Percentiles rank a stretch among this genome's conserved stretches.
Evolutionary conservation across 225 moss, liverwort and hornwort species (phyloP).

Genomic region (Straminergon stramineum): DNA sequence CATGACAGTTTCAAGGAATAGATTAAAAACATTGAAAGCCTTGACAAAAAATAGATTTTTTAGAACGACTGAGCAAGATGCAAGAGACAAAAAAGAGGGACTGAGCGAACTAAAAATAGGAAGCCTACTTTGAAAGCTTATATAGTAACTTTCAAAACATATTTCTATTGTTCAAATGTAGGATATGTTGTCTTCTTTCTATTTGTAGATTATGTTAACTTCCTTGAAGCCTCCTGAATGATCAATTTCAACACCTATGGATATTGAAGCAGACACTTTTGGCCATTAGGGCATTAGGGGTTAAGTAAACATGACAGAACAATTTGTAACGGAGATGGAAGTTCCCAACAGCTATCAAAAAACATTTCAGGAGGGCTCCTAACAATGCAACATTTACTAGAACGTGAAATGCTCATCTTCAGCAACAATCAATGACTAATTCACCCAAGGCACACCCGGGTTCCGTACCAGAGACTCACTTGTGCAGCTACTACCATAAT

Average conservation of each 20-base stretch:
- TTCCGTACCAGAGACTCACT: constrained; percentile 60
- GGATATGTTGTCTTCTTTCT: neutral
- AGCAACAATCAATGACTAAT: neutral
- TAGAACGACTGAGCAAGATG: neutral
- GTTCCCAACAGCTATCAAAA: neutral
- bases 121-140: neutral
- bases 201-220: neutral
- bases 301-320: neutral
- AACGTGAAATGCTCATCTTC: neutral
- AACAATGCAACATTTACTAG: neutral
- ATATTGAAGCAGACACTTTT: neutral
- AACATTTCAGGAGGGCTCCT: neutral
- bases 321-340: neutral
- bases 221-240: neutral
- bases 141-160: neutral
- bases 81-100: neutral
- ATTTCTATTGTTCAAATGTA: neutral
- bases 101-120: neutral
- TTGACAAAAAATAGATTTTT: too few species aligned
- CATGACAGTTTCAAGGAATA: neutral
- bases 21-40: neutral
- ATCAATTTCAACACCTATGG: neutral
- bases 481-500: constrained; percentile 79
- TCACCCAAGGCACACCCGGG: neutral
- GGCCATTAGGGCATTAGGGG: neutral